Evolutionary conservation across 345 rosid genomes (phyloP), one percentile per base, ranked within the genome.

Genomic region (Hirschfeldia incana): DNA sequence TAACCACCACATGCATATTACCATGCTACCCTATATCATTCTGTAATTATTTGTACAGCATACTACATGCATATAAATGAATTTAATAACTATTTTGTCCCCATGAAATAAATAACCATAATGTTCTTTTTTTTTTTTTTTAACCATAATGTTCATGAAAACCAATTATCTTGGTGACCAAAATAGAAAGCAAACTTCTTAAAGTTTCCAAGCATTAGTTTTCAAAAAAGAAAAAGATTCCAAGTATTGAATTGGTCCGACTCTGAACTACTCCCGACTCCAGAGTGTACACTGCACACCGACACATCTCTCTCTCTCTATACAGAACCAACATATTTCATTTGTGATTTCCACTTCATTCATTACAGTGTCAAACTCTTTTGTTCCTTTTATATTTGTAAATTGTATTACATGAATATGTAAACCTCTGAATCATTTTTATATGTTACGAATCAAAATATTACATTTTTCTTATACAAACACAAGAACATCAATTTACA

Each of bases 1-100:
- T 69, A 74, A 79, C 83, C 37, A 79, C 83, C 83, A 74, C 83
- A 79, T 79, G 82, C 78, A 73, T 13, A n/a, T 59, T 5, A 29
- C 49, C 81, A 36, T 63, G 30, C 70, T 21, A 49, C 34, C 37
- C 74, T 44, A 69, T 51, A 66, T 73, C 78, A 68, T 61, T 49
- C 1, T 68, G 21, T 74, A 37, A 74, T 53, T 36, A 63, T 74
- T 79, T 32, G 66, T 37, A 6, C 76, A 34, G 4, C 76, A 34
- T 36, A 26, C 21, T 21, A 21, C 21, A 21, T 21, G 21, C 17
- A 36, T 36, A 10, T 27, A 58, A 28, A 57, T 5, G 0, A 49
- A 15, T 9, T 6, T 32, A 32, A 15, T 5, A 51, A 34, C 29
- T 57, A 27, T 27, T 59, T 59, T 27, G 32, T 10, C 33, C 33